Evolutionary conservation across 1,284 basidiomycete species (phyloP).

Genomic region (Puccinia novopanici): DNA sequence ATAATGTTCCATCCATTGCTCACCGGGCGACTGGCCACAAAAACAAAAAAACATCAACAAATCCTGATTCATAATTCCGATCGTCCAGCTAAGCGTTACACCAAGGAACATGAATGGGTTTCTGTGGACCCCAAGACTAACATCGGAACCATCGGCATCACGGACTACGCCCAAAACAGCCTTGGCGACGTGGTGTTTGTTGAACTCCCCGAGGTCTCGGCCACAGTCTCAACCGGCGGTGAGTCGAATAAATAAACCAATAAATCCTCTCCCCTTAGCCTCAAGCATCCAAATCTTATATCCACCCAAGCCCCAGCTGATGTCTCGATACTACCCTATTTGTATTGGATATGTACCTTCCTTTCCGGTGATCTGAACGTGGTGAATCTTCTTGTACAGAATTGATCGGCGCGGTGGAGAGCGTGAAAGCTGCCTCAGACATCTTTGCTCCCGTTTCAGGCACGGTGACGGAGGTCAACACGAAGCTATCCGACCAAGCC

Average conservation of each 20-base stretch:
- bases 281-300: neutral
- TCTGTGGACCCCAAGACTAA: slow-evolving; percentile 76
- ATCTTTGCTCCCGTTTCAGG: slow-evolving; percentile 64
- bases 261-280: neutral
- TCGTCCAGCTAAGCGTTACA: slow-evolving; percentile 65
- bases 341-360: neutral
- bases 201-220: slow-evolving; percentile 77
- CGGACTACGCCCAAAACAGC: slow-evolving; percentile 86
- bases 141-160: slow-evolving; percentile 83
- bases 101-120: slow-evolving; percentile 87
- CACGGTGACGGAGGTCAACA: slow-evolving; percentile 56
- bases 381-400: slow-evolving; percentile 66
- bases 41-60: neutral
- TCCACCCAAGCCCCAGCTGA: neutral
- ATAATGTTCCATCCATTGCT: neutral
- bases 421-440: slow-evolving; percentile 95
- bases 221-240: slow-evolving; percentile 77
- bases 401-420: slow-evolving; percentile 91
- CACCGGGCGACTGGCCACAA: neutral
- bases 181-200: slow-evolving; percentile 98
- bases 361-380: neutral
- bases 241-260: neutral
- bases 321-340: neutral
- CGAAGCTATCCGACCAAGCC: slow-evolving; percentile 57
- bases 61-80: neutral